Conservation (phyloP, 768 basidiomycete genomes). For the Pleurotus platypus region DNA sequence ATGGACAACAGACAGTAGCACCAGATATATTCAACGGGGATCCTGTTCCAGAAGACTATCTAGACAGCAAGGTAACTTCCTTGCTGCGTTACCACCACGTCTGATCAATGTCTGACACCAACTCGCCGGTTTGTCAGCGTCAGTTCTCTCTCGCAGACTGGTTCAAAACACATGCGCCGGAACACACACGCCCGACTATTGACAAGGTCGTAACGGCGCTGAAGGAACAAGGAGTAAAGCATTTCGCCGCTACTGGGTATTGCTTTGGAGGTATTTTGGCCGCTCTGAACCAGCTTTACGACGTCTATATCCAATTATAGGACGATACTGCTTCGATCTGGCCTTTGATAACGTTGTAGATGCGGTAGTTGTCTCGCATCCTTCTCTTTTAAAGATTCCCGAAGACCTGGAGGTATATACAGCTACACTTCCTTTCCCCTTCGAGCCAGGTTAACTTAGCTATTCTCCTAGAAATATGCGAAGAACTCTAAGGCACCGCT, state of each 20-base stretch:
- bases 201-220: slow-evolving; percentile 57
- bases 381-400: slow-evolving; percentile 54
- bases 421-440: not conserved
- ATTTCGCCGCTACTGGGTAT: slow-evolving; percentile 61
- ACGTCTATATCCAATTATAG: slow-evolving; percentile 11
- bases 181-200: slow-evolving; percentile 40
- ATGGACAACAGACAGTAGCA: slow-evolving; percentile 26
- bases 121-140: slow-evolving; percentile 13
- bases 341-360: slow-evolving; percentile 51
- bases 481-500: slow-evolving; percentile 46
- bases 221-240: slow-evolving; percentile 53
- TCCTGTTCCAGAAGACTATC: slow-evolving; percentile 29
- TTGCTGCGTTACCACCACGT: not conserved
- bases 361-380: slow-evolving; percentile 52
- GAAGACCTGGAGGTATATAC: slow-evolving; percentile 55
- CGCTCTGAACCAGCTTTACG: not conserved
- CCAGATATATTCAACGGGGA: slow-evolving; percentile 43
- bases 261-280: slow-evolving; percentile 55
- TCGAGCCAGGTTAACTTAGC: not conserved
- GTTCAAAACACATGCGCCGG: slow-evolving; percentile 37
- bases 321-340: slow-evolving; percentile 58
- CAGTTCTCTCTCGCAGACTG: slow-evolving; percentile 37
- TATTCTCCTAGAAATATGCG: slow-evolving; percentile 40
- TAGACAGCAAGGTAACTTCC: slow-evolving; percentile 24
- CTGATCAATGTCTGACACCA: not conserved